A percentile compares a stretch with the other conserved stretches of the same genome.
These are phyloP conservation scores for Sphaerulina musiva DNA, from an alignment of 2,329 filamentous ascomycete species.

Conservation along the genomic window DNA sequence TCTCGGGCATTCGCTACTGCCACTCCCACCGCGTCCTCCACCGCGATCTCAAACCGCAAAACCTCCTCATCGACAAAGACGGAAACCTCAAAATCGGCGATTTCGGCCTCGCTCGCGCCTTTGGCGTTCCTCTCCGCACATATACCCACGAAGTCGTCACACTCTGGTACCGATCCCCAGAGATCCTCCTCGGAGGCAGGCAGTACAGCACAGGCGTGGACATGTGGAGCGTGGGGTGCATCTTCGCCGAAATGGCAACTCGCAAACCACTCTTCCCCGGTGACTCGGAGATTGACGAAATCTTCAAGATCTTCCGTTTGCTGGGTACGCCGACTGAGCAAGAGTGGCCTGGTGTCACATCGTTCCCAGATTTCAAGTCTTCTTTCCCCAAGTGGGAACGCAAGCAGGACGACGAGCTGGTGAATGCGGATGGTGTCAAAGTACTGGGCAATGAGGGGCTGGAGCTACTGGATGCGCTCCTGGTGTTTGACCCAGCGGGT, in stretches of 20 bases:
- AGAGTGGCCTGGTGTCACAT: constrained; percentile 86
- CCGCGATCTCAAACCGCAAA: constrained; percentile 85
- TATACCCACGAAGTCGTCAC: constrained; percentile 95
- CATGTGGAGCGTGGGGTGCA: constrained; percentile 93
- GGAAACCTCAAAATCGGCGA: constrained; percentile 87
- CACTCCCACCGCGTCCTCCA: constrained; percentile 83
- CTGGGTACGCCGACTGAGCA: constrained; percentile 78
- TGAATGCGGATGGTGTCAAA: constrained; percentile 49
- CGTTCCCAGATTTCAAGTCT: constrained; percentile 86
- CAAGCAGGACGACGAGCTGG: constrained; percentile 59
- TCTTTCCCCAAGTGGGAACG: constrained; percentile 88
- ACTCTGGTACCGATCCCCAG: constrained; percentile 84
- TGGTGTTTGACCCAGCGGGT: constrained; percentile 80
- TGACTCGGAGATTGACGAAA: constrained; percentile 88
- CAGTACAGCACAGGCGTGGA: constrained; percentile 93
- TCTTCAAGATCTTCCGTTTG: constrained; percentile 82
- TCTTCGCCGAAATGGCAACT: constrained; percentile 95
- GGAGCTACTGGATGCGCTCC: constrained; percentile 62
- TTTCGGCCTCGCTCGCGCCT: constrained; percentile 82
- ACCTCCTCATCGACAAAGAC: constrained; percentile 76
- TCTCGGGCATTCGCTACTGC: constrained; percentile 79
- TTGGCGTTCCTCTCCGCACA: constrained; percentile 82
- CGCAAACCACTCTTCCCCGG: constrained; percentile 87
- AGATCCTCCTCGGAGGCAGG: constrained; percentile 82
- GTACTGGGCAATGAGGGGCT: constrained; percentile 63